These are phyloP conservation scores for Boehmeria nivea DNA, from an alignment of 306 rosid genomes.

Conservation along the genomic window DNA sequence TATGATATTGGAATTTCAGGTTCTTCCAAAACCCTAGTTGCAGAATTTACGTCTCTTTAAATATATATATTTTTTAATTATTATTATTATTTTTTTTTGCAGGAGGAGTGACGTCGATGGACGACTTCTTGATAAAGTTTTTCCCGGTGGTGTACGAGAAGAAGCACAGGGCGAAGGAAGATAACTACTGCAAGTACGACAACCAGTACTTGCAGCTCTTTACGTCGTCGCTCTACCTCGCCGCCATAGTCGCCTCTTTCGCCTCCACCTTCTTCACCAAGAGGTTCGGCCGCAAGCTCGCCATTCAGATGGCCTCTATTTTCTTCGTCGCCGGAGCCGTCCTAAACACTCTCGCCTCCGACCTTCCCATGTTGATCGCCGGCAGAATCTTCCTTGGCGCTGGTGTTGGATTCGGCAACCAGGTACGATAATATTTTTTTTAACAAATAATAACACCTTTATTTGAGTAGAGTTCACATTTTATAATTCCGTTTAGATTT, in stretches of 20 bases:
- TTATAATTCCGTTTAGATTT: not conserved
- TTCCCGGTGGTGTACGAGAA: slow-evolving; percentile 28
- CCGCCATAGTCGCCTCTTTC: too few species aligned
- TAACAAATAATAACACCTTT: too few species aligned
- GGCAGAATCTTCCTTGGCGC: slow-evolving; percentile 30
- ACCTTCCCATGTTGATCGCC: slow-evolving; percentile 13
- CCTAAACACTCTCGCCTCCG: slow-evolving; percentile 7
- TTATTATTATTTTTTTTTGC: not conserved
- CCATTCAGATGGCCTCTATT: too few species aligned
- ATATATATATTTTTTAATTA: not conserved
- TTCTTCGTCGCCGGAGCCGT: slow-evolving; percentile 28
- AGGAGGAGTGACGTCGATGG: slow-evolving; percentile 41
- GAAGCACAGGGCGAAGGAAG: slow-evolving; percentile 2
- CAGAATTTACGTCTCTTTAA: not conserved
- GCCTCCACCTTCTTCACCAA: too few species aligned
- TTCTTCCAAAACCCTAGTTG: not conserved
- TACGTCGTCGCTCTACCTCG: slow-evolving; percentile 38
- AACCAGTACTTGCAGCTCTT: slow-evolving; percentile 27
- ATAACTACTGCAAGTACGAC: slow-evolving; percentile 36
- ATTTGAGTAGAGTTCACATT: too few species aligned
- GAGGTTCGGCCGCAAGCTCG: too few species aligned
- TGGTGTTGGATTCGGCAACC: slow-evolving; percentile 35
- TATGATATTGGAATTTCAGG: slow-evolving; percentile 43
- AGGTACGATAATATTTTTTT: too few species aligned
- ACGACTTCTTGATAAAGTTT: slow-evolving; percentile 24